Evolutionary conservation across 257 asterid genomes (phyloP), one percentile per base, ranked within the genome.

Genomic region (Coffea canephora): DNA sequence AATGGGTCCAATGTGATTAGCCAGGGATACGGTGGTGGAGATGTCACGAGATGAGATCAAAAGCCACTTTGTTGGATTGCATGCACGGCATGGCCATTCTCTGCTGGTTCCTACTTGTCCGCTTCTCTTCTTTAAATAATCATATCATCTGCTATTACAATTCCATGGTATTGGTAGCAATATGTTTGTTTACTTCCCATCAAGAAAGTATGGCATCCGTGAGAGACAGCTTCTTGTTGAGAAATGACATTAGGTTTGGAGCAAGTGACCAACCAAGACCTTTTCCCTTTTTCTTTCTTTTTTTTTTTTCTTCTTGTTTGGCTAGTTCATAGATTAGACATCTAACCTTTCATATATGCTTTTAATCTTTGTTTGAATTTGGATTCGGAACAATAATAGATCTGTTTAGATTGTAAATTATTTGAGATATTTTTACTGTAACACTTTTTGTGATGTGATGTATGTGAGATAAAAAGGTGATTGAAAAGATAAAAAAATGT

Each of bases 261-360:
- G 76, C 59, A 69, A 78, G 76, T 78, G 9, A 78, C 71, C 81
- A 41, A 78, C 81, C 70, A 78, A 69, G 25, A 27, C 59, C 61
- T 41, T 64, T 76, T 76, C 18, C 31, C 8, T 8, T 54, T 31
- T 31, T 31, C 8, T 8, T 54, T 75, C 8, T 8, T 54, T 31
- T 31, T 31, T 4, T 8, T 54, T 75, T 13, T 0, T 31, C n/a
- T 48, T 73, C 6, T 27, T 19, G 55, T 54, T 9, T 36, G 25
- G 0, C 12, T 8, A 49, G 3, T 19, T 1, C 18, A 70, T 10
- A 34, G 74, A 70, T 70, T 70, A 70, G 74, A 70, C 55, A 43
- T 7, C 45, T 70, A 1, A 46, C 31, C 27, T 23, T 8, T 54
- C 50, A 69, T 18, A 8, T 8, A 5, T 1, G 52, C 12, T 61